Evolutionary conservation across 805 yeast genomes (phyloP), one percentile per base, ranked within the genome.

Genomic region (Kodamaea fukazawae): DNA sequence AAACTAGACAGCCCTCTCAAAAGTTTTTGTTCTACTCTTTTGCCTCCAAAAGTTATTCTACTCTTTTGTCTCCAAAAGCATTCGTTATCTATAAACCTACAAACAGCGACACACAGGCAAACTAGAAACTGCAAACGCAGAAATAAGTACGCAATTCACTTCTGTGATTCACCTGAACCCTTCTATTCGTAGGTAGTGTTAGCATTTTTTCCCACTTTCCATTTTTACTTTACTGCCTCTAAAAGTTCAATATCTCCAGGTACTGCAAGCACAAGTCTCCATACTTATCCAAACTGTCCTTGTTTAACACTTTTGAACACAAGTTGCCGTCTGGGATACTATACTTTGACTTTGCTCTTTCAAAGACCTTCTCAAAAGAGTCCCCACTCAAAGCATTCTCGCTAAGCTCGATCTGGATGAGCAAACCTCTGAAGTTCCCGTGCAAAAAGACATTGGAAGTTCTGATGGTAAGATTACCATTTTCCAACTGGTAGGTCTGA

Each of bases 361-460:
- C 51, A 38, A 72, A 60, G 11, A 55, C 51, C 11, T 16, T 35
- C 36, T 22, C 39, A 17, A 37, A 32, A 6, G 35, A 15, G 15
- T 32, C 45, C 23, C 29, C 35, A 28, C 45, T 48, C n/a, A 44
- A 41, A n/a, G 35, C 44, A 26, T 41, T 32, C 34, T 48, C 53
- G 9, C 29, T 15, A 15, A 36, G 28, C 42, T 76, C 82, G 2
- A 82, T 67, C 49, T 82, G 84, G 18, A 86, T 73, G 27, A 86
- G 55, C 27, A 86, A 70, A 0, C 89, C 89, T 44, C 81, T 76
- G 65, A 83, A 86, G 13, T 70, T 70, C 1, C 95, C 95, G 54
- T 84, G 89, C 10, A 85, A 67, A 36, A 81, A 79, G 29, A 86
- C 78, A 53, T 86, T 86, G 31, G 86, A 81, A 0, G 89, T 75